These are phyloP conservation scores for Hysterangium stoloniferum DNA, from an alignment of 768 basidiomycete genomes.

Conservation along the genomic window DNA sequence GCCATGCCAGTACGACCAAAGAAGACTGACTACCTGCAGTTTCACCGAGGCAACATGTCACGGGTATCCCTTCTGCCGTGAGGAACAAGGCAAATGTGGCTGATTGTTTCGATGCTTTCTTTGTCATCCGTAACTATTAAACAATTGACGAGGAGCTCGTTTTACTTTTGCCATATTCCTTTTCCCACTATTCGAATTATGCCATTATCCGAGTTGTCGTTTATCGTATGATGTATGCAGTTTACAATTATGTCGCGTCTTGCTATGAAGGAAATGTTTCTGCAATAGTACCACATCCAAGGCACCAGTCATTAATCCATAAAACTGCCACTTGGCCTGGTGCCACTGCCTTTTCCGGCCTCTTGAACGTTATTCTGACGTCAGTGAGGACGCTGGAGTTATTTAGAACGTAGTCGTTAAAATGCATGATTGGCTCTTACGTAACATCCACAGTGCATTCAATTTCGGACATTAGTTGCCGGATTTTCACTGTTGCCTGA, in stretches of 20 bases:
- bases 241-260: not conserved
- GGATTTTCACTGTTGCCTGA: slow-evolving; percentile 47
- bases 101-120: too few species aligned
- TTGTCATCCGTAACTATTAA: too few species aligned
- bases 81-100: too few species aligned
- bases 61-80: too few species aligned
- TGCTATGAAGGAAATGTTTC: slow-evolving; percentile 12
- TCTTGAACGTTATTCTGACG: slow-evolving; percentile 42
- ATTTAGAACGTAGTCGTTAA: not conserved
- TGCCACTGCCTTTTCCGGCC: slow-evolving; percentile 60
- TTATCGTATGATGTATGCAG: not conserved
- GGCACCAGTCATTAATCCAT: slow-evolving; percentile 69
- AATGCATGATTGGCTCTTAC: slow-evolving; percentile 27
- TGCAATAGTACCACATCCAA: slow-evolving; percentile 73
- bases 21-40: too few species aligned
- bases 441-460: slow-evolving; percentile 40
- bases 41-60: too few species aligned
- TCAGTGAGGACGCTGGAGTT: not conserved
- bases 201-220: too few species aligned
- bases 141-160: too few species aligned
- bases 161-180: too few species aligned
- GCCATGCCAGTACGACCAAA: too few species aligned
- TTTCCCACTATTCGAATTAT: too few species aligned
- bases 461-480: slow-evolving; percentile 59
- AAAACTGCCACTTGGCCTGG: slow-evolving; percentile 76